These are phyloP conservation scores for Tetrahymena elliotti DNA, from an alignment of 73 alveolate genomes.

Conservation along the genomic window DNA sequence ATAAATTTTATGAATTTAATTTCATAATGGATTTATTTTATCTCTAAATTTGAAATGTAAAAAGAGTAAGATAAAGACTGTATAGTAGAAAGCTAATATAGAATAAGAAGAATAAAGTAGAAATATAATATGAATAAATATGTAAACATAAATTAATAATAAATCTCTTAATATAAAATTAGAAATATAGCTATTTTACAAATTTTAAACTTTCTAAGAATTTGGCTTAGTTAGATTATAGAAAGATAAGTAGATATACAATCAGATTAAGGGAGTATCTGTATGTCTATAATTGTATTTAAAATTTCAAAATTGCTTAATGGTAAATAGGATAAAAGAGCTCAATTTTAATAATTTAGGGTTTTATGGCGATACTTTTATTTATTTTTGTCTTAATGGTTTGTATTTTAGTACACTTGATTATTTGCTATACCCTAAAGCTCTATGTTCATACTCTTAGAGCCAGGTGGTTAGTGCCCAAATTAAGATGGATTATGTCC, in stretches of 20 bases:
- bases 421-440: not conserved
- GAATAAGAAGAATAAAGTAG: not conserved
- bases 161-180: not conserved
- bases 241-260: no score
- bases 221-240: no score
- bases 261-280: no score
- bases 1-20: no score
- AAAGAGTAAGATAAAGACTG: not conserved
- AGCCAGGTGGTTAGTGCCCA: not conserved
- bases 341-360: not conserved
- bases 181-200: not conserved
- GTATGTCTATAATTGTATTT: no score
- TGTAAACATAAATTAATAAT: not conserved
- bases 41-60: no score
- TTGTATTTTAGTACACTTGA: not conserved
- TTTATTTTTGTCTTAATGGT: not conserved
- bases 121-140: not conserved
- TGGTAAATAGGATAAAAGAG: not conserved
- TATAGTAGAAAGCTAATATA: not conserved
- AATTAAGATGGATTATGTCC: not conserved
- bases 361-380: not conserved
- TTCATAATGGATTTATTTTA: no score
- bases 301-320: not conserved
- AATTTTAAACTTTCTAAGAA: not conserved
- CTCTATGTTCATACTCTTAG: not conserved